Evolutionary conservation across 257 asterid genomes (phyloP), one percentile per base, ranked within the genome.

Genomic region (Solanum chilense): DNA sequence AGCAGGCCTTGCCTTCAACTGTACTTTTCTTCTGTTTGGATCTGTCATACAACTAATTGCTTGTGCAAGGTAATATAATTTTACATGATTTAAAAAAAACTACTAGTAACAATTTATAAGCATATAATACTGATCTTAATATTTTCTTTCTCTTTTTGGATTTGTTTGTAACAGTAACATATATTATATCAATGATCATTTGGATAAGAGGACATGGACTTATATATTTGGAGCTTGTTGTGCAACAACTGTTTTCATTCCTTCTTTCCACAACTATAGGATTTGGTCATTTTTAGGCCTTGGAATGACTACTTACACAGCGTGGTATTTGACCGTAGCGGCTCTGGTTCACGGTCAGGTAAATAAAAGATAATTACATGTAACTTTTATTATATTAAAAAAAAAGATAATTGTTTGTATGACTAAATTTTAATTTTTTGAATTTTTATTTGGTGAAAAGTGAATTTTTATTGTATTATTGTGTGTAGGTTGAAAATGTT

Each of bases 191-290:
- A 96, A 96, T 86, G 99, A 96, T 78, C 96, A 90, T 42, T 87
- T 96, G 96, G 99, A 96, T 89, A 96, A 96, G 97, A 93, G 99
- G 96, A 96, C 99, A 44, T 96, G 99, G 99, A 96, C 99, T 5
- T 96, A 96, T 87, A 96, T 96, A 94, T 96, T 96, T 89, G 99
- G 99, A 90, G 99, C 99, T 74, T 96, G 98, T 88, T 96, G 99
- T 89, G 99, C 99, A 21, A 96, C 99, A 8, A 96, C 99, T 2
- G 99, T 96, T 16, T 96, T 96, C 92, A 93, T 96, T 88, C 99
- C 99, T n/a, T 96, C 99, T 14, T 96, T 95, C 86, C 99, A 96
- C 93, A 96, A 96, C 94, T 96, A 95, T 87, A 87, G 99, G 58
- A 93, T 96, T 87, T 96, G 99, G 99, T 96, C 99, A 12, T 96